phyloP scores from a whole-genome alignment of 2,329 filamentous ascomycete genomes.

The Colletotrichum cuscutae region DNA sequence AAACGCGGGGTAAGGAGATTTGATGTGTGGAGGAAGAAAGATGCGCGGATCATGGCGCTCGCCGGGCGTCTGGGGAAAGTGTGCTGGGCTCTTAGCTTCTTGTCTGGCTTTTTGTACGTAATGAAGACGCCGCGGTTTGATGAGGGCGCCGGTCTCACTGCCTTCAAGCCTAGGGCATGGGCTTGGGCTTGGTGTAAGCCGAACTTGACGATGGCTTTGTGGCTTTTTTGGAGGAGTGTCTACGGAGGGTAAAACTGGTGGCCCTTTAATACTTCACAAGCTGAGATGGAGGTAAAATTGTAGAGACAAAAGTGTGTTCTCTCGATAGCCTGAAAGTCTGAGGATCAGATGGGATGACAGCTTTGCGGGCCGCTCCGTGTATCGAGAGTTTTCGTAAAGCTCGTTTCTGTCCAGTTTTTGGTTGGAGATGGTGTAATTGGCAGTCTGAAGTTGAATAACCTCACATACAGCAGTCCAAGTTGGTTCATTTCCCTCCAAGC shows the following conservation, averaged over 20 bases:
- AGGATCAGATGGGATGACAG: neutral
- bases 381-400: neutral
- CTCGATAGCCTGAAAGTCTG: neutral
- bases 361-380: neutral
- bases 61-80: neutral
- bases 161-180: neutral
- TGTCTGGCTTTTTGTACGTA: neutral
- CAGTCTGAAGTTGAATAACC: neutral
- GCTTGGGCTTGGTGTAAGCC: neutral
- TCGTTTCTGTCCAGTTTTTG: neutral
- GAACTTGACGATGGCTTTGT: slow-evolving; percentile 11
- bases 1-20: neutral
- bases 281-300: neutral
- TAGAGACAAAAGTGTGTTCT: neutral
- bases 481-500: neutral
- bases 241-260: neutral
- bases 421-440: neutral
- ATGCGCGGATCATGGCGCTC: neutral
- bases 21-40: neutral
- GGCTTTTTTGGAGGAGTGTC: neutral
- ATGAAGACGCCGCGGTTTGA: slow-evolving; percentile 1
- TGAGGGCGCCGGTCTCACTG: neutral
- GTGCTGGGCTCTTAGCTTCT: neutral
- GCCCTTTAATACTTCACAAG: neutral
- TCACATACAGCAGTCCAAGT: neutral